Evolutionary conservation across 352 stramenopile genomes (phyloP).

Genomic region (Chrysophaeum taylorii): DNA sequence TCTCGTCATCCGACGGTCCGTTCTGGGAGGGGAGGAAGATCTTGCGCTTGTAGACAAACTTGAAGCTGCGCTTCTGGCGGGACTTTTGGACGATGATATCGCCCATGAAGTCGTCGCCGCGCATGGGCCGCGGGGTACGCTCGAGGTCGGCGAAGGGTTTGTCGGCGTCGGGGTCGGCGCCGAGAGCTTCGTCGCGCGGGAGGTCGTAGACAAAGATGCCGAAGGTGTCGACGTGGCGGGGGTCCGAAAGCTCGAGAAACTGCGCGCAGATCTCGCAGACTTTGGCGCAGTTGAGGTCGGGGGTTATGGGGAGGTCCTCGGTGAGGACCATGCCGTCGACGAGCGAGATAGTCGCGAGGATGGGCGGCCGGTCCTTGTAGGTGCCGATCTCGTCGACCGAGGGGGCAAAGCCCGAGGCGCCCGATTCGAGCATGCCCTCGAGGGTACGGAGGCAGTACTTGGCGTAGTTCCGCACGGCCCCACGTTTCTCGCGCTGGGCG

Average conservation of each 20-base stretch:
- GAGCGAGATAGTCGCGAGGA: conserved; percentile 79
- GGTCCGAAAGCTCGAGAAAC: conserved; percentile 73
- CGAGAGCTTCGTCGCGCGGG: conserved; percentile 50
- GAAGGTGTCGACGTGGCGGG: conserved; percentile 34
- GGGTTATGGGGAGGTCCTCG: conserved; percentile 76
- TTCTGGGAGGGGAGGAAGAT: conserved; percentile 66
- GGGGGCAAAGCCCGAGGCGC: conserved; percentile 78
- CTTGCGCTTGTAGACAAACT: conserved; percentile 78
- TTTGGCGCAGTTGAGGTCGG: conserved; percentile 73
- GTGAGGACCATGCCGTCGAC: conserved; percentile 76
- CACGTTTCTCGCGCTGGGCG: conserved; percentile 45
- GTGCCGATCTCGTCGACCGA: conserved; percentile 79
- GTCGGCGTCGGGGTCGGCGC: conserved; percentile 38
- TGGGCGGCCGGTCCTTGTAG: conserved; percentile 78
- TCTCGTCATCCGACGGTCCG: conserved; percentile 58
- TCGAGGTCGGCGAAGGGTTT: conserved; percentile 46
- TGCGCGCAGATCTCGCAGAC: conserved; percentile 79
- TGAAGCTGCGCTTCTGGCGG: conserved; percentile 68
- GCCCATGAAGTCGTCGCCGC: conserved; percentile 64
- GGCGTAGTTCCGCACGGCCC: conserved; percentile 67
- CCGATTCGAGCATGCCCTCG: conserved; percentile 69
- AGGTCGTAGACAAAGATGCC: conserved; percentile 55
- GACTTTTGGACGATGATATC: conserved; percentile 78
- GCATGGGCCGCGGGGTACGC: conserved; percentile 59
- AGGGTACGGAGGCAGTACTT: conserved; percentile 75